These are phyloP conservation scores for Cornus kousa DNA, from an alignment of 148 eudicot species.

Conservation along the genomic window DNA sequence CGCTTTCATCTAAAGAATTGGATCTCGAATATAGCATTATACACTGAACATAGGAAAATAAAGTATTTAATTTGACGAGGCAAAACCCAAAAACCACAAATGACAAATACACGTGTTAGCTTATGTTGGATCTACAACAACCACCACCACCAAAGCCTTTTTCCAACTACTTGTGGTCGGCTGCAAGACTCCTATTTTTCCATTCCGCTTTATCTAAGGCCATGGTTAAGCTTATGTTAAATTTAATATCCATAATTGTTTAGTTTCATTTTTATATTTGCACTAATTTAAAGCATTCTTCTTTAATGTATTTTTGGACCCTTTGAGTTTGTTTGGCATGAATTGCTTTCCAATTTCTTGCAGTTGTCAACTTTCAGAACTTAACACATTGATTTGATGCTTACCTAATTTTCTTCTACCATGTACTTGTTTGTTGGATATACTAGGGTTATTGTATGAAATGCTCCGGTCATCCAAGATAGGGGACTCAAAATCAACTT, in stretches of 20 bases:
- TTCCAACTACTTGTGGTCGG: too few relatives aligned
- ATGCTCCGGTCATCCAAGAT: constrained; percentile 74
- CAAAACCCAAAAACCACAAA: background rate
- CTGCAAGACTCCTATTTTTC: too few relatives aligned
- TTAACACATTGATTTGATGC: background rate
- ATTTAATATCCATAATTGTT: too few relatives aligned
- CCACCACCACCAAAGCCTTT: too few relatives aligned
- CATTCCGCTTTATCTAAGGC: too few relatives aligned
- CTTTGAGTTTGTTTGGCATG: background rate
- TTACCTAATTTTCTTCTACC: background rate
- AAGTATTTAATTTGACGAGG: background rate
- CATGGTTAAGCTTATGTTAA: too few relatives aligned
- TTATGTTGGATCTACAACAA: background rate
- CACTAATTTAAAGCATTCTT: background rate
- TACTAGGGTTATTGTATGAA: constrained; percentile 74
- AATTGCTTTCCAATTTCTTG: background rate
- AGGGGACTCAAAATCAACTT: constrained; percentile 51
- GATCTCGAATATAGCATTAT: background rate
- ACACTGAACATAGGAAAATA: background rate
- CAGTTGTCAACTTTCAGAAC: background rate
- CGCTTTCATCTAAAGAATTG: background rate
- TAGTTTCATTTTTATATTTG: background rate
- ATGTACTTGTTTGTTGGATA: background rate
- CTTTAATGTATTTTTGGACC: background rate
- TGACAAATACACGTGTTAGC: background rate